A percentile compares a stretch with the other conserved stretches of the same genome.
These are phyloP conservation scores for Aspergillus baeticus DNA, from an alignment of 495 filamentous ascomycete species.

Conservation along the genomic window DNA sequence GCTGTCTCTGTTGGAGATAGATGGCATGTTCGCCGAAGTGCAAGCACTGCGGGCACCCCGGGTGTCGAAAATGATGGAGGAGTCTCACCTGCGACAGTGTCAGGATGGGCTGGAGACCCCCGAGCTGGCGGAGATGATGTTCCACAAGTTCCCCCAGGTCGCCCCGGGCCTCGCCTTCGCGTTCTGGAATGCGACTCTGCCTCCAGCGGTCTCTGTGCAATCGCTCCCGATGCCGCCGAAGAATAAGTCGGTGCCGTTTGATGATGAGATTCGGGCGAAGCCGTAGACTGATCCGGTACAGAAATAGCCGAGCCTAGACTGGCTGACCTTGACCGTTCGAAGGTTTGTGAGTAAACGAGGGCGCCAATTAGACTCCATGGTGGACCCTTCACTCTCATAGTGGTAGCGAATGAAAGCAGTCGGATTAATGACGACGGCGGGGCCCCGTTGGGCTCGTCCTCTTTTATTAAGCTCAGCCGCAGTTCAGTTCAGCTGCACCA, in stretches of 20 bases:
- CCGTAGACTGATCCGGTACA: background rate
- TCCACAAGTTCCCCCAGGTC: constrained; percentile 9
- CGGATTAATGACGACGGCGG: too few relatives aligned
- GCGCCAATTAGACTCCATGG: too few relatives aligned
- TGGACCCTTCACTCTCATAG: too few relatives aligned
- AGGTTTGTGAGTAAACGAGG: too few relatives aligned
- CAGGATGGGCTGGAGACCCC: constrained; percentile 14
- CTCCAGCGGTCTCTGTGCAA: background rate
- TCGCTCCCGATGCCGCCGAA: background rate
- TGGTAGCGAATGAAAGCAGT: too few relatives aligned
- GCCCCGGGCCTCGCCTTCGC: background rate
- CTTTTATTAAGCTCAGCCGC: too few relatives aligned
- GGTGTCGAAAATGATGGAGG: background rate
- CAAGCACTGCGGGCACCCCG: background rate
- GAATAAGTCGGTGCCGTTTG: background rate
- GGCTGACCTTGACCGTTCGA: too few relatives aligned
- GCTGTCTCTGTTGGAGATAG: constrained; percentile 1
- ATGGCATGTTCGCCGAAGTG: constrained; percentile 9
- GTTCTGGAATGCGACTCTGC: background rate
- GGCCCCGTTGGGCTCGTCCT: too few relatives aligned
- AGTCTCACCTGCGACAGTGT: constrained; percentile 1
- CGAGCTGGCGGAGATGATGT: constrained; percentile 8
- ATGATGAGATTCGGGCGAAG: background rate
- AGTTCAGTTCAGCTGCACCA: too few relatives aligned
- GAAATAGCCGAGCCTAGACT: too few relatives aligned